phyloP scores from a whole-genome alignment of 345 rosid species.

The Ceriops tagal region DNA sequence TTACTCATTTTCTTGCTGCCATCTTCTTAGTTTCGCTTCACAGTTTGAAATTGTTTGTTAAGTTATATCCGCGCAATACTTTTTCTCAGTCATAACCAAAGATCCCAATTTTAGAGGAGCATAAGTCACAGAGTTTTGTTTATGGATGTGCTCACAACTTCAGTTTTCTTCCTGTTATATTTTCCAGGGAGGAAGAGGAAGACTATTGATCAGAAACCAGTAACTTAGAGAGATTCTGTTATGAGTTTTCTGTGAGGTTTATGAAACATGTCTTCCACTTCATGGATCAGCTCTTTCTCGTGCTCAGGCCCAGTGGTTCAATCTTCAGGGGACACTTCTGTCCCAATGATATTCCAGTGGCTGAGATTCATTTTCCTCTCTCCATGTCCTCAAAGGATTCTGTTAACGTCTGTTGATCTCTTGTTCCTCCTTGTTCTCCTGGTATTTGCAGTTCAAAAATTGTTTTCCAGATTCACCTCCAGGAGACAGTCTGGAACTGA shows the following conservation, averaged over 20 bases:
- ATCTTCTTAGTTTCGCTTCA: too few relatives aligned
- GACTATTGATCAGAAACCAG: conserved; percentile 2
- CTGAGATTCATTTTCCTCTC: conserved; percentile 66
- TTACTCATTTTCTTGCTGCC: too few relatives aligned
- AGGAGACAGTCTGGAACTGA: conserved; percentile 26
- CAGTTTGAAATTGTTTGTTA: too few relatives aligned
- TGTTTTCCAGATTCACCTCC: conserved; percentile 39
- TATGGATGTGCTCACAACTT: background rate
- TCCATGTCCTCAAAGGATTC: conserved; percentile 77
- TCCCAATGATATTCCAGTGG: conserved; percentile 55
- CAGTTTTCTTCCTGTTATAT: background rate
- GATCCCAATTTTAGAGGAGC: too few relatives aligned
- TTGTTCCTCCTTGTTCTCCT: conserved; percentile 49
- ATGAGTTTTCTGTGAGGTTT: too few relatives aligned
- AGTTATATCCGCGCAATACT: too few relatives aligned
- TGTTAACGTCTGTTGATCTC: conserved; percentile 51
- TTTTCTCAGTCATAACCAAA: too few relatives aligned
- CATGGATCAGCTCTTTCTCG: conserved; percentile 57
- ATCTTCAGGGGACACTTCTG: conserved; percentile 30
- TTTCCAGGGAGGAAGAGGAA: conserved; percentile 25
- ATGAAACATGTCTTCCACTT: conserved; percentile 38
- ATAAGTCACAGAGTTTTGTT: too few relatives aligned
- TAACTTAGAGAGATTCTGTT: too few relatives aligned
- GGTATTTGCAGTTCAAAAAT: conserved; percentile 45
- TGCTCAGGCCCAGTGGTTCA: conserved; percentile 51